Evolutionary conservation across 306 rosid genomes (phyloP).

Genomic region (Vigna nakashimae): DNA sequence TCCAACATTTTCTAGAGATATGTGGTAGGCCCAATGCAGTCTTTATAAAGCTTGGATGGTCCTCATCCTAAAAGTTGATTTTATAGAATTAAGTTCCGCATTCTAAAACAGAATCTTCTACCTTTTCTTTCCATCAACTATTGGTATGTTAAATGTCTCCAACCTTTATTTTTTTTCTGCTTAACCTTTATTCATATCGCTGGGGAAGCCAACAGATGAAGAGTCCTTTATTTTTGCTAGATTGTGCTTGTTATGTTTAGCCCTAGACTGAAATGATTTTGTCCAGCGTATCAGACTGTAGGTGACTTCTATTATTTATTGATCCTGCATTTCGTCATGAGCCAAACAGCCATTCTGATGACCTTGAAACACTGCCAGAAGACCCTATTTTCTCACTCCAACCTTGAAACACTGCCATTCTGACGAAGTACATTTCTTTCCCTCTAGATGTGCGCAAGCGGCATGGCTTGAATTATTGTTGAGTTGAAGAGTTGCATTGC

Average conservation of each 20-base stretch:
- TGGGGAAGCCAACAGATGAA: too few species aligned
- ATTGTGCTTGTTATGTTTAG: too few species aligned
- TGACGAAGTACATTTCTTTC: background rate
- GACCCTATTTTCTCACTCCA: background rate
- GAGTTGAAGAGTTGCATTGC: background rate
- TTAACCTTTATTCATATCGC: too few species aligned
- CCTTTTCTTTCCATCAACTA: too few species aligned
- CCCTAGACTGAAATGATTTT: background rate
- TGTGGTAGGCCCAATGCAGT: too few species aligned
- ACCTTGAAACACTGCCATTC: background rate
- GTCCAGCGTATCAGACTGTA: background rate
- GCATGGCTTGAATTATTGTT: background rate
- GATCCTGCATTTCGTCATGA: background rate
- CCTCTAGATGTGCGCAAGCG: background rate
- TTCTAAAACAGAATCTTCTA: too few species aligned
- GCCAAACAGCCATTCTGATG: background rate
- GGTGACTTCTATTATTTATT: background rate
- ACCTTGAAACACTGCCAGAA: background rate
- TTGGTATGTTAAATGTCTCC: too few species aligned
- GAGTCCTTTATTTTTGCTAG: background rate
- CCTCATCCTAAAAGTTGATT: too few species aligned
- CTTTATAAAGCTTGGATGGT: too few species aligned
- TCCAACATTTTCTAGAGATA: too few species aligned
- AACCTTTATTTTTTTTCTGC: too few species aligned
- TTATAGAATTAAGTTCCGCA: too few species aligned